These are phyloP conservation scores for Termitomyces sp. DNA, from an alignment of 768 basidiomycete genomes.

Conservation along the genomic window DNA sequence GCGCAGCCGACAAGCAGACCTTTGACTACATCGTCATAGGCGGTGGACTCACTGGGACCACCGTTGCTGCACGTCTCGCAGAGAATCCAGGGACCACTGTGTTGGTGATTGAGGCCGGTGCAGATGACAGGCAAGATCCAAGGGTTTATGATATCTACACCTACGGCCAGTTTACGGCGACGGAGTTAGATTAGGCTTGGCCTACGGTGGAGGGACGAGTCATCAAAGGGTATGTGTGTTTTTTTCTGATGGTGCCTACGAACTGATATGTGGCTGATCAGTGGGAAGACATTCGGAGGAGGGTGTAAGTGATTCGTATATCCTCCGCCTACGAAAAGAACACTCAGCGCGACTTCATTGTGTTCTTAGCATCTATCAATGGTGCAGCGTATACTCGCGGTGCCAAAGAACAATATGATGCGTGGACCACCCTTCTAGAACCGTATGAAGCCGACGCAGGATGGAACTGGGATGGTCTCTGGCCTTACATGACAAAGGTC, in stretches of 20 bases:
- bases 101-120: slow-evolving; percentile 47
- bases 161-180: slow-evolving; percentile 35
- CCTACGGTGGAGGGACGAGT: slow-evolving; percentile 33
- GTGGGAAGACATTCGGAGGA: slow-evolving; percentile 44
- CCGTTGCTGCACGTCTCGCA: slow-evolving; percentile 41
- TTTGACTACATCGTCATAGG: slow-evolving; percentile 43
- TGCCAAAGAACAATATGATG: slow-evolving; percentile 37
- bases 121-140: slow-evolving; percentile 37
- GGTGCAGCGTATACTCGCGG: slow-evolving; percentile 42
- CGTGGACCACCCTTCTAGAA: slow-evolving; percentile 32
- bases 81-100: slow-evolving; percentile 38
- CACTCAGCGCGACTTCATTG: background rate
- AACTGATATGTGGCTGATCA: slow-evolving; percentile 8
- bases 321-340: background rate
- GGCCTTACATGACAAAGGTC: slow-evolving; percentile 43
- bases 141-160: slow-evolving; percentile 40
- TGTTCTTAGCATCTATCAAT: slow-evolving; percentile 37
- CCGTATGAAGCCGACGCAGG: slow-evolving; percentile 34
- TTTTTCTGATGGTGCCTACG: background rate
- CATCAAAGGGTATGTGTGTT: slow-evolving; percentile 29
- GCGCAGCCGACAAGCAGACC: slow-evolving; percentile 27
- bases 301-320: slow-evolving; percentile 21
- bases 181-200: slow-evolving; percentile 42
- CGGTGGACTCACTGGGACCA: slow-evolving; percentile 40
- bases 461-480: slow-evolving; percentile 44